Base-by-base conservation (phyloP, 2,329 filamentous ascomycete genomes). In the Epichloe elymi region DNA sequence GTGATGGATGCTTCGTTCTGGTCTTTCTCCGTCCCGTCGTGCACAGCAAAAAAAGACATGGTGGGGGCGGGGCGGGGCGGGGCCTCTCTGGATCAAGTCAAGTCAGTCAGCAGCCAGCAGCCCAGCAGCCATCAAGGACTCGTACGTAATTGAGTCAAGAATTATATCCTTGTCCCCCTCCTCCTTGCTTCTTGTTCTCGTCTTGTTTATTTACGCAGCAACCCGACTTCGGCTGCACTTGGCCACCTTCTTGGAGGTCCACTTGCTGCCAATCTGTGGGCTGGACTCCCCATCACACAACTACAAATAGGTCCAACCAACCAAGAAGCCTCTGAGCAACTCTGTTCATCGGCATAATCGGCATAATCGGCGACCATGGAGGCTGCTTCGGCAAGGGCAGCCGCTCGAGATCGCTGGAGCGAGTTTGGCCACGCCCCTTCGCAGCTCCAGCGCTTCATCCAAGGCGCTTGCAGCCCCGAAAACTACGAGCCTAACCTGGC, bases 401-500 rank as follows among this genome's bases (percentile, higher is more conserved):
- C 91, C 64, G 86, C 90, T 62, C 83, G 91, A 72, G 91, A 96
- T 75, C 89, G 90, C 69, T 97, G 93, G 78, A 82, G 83, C 70
- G 85, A 85, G 66, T 84, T 86, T 71, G 82, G 83, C 66, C 82
- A 86, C 56, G 81, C 85, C 51, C 51, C 86, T 57, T 91, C 90
- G 52, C 88, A 90, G 66, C 80, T 98, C 54, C 90, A 95, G 73
- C 86, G 93, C 70, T 96, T 90, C 70, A 95, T 98, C 68, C 83
- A 93, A 67, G 90, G 90, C 71, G 91, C 93, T 58, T 97, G 93
- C 74, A 94, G 93, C 63, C 88, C 93, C 48, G 87, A 95, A 67
- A 96, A 97, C 73, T 96, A 89, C 74, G 93, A 98, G 74, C 91
- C 93, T 56, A 97, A 98, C 65, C 84, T 98, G 51, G 93, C 90